Base-by-base conservation (phyloP, 257 asterid species). In the Capsicum pubescens region DNA sequence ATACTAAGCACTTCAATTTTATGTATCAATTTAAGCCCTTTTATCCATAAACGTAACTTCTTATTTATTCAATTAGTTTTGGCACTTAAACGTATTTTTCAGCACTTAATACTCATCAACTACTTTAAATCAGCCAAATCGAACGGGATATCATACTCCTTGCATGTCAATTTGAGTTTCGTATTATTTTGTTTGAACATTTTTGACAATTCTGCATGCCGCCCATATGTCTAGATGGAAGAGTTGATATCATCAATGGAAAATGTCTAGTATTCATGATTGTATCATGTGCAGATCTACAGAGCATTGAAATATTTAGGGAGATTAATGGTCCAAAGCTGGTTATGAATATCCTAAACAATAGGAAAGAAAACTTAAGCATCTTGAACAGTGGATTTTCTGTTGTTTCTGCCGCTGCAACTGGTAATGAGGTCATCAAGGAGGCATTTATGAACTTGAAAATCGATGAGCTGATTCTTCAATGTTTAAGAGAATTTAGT, bases 371-470 rank as follows among this genome's bases (percentile, higher is more conserved):
- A 84, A 90, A 91, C 85, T 80, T 67, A 78, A 88, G 88, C 78
- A 85, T 93, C 88, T 87, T 96, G 89, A 92, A 93, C 83, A 84
- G 93, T 81, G 92, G 94, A 80, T 96, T 94, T 76, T 86, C 93
- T 77, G 97, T 96, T 80, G 92, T 96, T 57, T 89, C 97, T 85
- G 97, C 97, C 7, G 97, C 98, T 84, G 92, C 99, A 58, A 88
- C 97, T 15, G 95, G 97, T n/a, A 94, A 96, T 64, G 99, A 94
- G 91, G 95, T 96, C 86, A 86, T 93, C 83, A 96, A 96, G 87
- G 98, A 94, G 86, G 88, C 89, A 7, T 96, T 96, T 86, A 92
- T 96, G 97, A 94, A 91, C 86, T 86, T 96, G 86, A 91, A 93
- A 88, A 89, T 94, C 42, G 98, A 93, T 85, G 97, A 93, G 89